Evolutionary conservation across 2,329 filamentous ascomycete species (phyloP).

Genomic region (Aureobasidium sp.): DNA sequence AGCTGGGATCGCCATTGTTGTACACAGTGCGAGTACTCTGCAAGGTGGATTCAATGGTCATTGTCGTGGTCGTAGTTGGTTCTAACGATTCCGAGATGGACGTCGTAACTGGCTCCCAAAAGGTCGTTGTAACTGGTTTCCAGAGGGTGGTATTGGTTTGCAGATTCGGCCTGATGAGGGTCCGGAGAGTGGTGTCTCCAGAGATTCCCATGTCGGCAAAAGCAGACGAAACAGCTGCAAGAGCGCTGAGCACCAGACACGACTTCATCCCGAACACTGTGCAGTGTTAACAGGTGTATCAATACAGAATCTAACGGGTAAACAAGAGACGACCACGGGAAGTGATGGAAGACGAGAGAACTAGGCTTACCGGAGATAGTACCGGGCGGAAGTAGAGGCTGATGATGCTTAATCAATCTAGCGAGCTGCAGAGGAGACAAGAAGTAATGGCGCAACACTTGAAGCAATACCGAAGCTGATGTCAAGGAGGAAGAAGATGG

Average conservation of each 20-base stretch:
- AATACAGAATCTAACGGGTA: too few relatives aligned
- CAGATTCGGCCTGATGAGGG: neutral
- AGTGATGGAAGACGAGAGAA: neutral
- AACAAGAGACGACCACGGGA: neutral
- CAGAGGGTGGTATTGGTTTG: neutral
- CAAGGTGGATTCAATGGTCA: neutral
- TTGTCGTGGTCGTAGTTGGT: neutral
- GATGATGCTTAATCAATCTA: neutral
- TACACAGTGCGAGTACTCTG: neutral
- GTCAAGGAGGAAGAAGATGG: neutral
- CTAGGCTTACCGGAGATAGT: neutral
- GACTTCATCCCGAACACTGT: neutral
- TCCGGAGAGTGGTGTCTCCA: neutral
- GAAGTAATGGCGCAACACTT: neutral
- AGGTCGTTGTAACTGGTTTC: neutral
- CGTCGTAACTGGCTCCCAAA: neutral
- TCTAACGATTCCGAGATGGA: neutral
- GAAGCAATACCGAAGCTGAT: neutral
- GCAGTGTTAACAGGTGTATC: neutral
- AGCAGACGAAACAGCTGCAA: neutral
- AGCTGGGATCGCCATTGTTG: neutral
- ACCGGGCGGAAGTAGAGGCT: neutral
- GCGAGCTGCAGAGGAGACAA: neutral
- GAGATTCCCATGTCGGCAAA: neutral
- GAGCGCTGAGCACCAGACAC: neutral